Evolutionary conservation across 352 stramenopile species (phyloP), one percentile per base, ranked within the genome.

Genomic region (Phytophthora crassamura): DNA sequence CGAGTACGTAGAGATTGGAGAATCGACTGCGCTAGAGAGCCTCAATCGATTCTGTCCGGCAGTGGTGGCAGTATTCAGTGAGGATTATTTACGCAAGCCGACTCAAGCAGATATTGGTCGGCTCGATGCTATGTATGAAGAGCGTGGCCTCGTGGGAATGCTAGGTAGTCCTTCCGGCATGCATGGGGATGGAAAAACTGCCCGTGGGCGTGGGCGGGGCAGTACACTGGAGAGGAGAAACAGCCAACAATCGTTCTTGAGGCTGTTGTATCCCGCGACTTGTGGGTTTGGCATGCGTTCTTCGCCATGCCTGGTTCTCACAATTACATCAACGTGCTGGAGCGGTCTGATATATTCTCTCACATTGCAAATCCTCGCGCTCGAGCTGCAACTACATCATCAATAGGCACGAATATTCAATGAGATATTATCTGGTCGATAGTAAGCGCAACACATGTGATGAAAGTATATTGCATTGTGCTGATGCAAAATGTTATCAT

Each of bases 131-230:
- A 50, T 48, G 33, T 32, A 53, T 16, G 33, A 1, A 2, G 4
- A 14, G 5, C 14, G 18, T 10, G 47, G 57, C 14, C 58, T 59
- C 10, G 18, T 42, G n/a, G 57, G 47, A 4, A 65, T 65, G 47
- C 15, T 58, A 7, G 57, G 46, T 11, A 65, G 57, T 16, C 16
- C 58, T 1, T 38, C 57, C 11, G 57, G 46, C 30, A 59, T 58
- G 57, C 47, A 58, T 53, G 57, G 39, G 12, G 7, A 2, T 58
- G 57, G 39, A 53, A 64, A 18, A 65, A 48, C 8, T 58, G 38
- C 9, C 57, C 47, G 11, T 52, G 30, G 4, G 28, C 57, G 9
- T 65, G 47, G 57, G 47, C 46, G 8, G 47, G 57, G 5, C 28
- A 50, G 3, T 46, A 58, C 11, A 43, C 4, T 9, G 46, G 38